phyloP scores from a whole-genome alignment of 148 eudicot genomes.

The Rhododendron kiyosumense region DNA sequence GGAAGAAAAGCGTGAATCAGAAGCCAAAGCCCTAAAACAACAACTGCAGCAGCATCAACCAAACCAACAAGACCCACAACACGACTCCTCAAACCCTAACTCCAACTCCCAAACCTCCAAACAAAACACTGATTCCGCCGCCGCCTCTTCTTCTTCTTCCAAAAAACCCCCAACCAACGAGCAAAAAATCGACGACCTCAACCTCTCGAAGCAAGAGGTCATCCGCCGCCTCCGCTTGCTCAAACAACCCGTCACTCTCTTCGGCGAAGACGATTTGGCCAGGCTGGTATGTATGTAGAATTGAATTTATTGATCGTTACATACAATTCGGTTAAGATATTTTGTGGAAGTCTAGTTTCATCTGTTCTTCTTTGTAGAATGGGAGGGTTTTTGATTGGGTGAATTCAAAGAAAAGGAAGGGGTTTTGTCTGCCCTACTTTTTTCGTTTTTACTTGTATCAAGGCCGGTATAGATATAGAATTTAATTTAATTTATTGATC shows the following conservation, averaged over 20 bases:
- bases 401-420: not conserved
- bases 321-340: not conserved
- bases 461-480: not conserved
- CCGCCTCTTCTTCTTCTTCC: conserved; percentile 4
- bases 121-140: conserved; percentile 33
- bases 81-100: conserved; percentile 20
- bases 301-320: not conserved
- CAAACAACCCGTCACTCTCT: conserved; percentile 79
- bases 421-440: not conserved
- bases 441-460: too few relatives aligned
- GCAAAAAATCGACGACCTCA: conserved; percentile 62
- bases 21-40: conserved; percentile 52
- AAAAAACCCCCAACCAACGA: conserved; percentile 61
- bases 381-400: not conserved
- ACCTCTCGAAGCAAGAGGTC: conserved; percentile 69
- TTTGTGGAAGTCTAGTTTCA: not conserved
- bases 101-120: conserved; percentile 23
- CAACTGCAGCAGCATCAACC: conserved; percentile 17
- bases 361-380: not conserved
- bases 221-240: conserved; percentile 73
- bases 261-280: conserved; percentile 80
- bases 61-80: not conserved
- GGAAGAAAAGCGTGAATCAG: conserved; percentile 68
- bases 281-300: conserved; percentile 25
- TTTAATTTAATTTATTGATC: too few relatives aligned